Base-by-base conservation (phyloP, 192 early-diverging fungal species). In the Glomus cerebriforme region DNA sequence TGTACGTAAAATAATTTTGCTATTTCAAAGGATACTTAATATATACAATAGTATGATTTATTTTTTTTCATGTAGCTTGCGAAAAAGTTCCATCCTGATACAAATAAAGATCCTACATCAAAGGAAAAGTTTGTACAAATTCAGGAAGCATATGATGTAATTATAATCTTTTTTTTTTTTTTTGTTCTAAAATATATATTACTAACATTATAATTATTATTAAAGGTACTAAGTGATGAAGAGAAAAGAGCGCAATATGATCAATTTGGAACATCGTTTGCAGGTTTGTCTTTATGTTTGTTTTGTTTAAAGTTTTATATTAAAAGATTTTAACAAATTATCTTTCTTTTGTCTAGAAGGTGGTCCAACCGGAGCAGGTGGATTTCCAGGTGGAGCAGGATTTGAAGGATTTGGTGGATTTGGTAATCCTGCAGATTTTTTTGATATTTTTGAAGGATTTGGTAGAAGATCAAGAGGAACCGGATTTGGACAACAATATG, bases 111-210 rank as follows among this genome's bases (percentile, higher is more conserved):
- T 39, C 85, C 92, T 39, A 88, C 87, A 9, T 95, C 98, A 35
- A 95, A 96, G 76, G 98, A 99, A 82, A 96, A 95, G 86, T 99
- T 99, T 87, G 86, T 98, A 12, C 95, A 99, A 85, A 94, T 99
- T 79, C 97, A 99, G 81, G 93, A 97, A 79, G 97, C 98, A 0
- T 99, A 99, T 81, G 96, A 98, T 69, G 77, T 65, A 78, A 59
- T 24, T 68, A 86, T 87, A 73, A 13, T 31, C 6, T 17, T 35
- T 31, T 6, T 31, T 13, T 10, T 69, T 19, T 66, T 72, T 27
- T 82, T 17, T 29, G 58, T 85, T 83, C 78, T 37, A 31, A 70
- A 43, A 22, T 13, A 39, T 22, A 9, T 35, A 22, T 34, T 0
- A 67, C 77, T 34, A 26, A 47, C 17, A 64, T 26, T 31, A 17